Percentiles rank a stretch among this genome's conserved stretches.
Conservation (phyloP, 2,329 filamentous ascomycete species). For the Phoma sp. region DNA sequence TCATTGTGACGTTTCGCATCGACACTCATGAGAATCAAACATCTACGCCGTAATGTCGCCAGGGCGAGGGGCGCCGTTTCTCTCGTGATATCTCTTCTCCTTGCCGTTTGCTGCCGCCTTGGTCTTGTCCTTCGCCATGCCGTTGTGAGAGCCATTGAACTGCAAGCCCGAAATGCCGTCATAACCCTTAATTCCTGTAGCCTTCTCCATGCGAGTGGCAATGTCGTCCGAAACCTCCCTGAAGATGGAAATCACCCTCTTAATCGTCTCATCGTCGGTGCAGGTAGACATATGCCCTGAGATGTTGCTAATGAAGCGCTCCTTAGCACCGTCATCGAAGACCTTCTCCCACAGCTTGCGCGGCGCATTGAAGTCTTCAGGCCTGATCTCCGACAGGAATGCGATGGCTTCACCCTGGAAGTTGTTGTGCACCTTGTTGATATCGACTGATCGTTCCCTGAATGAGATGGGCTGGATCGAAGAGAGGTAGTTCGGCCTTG, state of each 20-base stretch:
- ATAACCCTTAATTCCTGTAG: slow-evolving; percentile 66
- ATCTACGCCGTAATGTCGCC: slow-evolving; percentile 44
- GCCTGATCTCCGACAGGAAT: slow-evolving; percentile 59
- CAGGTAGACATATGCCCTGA: slow-evolving; percentile 67
- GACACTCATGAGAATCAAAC: background rate
- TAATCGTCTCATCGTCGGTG: slow-evolving; percentile 64
- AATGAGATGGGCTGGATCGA: slow-evolving; percentile 60
- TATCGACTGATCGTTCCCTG: slow-evolving; percentile 53
- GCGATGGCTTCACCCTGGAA: slow-evolving; percentile 57
- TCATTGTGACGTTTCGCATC: background rate
- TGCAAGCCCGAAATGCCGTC: slow-evolving; percentile 60
- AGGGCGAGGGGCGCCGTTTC: slow-evolving; percentile 58
- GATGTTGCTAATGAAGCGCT: slow-evolving; percentile 66
- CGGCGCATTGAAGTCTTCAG: slow-evolving; percentile 63
- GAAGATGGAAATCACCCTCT: slow-evolving; percentile 70
- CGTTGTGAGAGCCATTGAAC: slow-evolving; percentile 68
- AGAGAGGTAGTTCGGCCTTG: slow-evolving; percentile 63
- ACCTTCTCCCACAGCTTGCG: slow-evolving; percentile 66
- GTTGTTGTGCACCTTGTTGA: slow-evolving; percentile 58
- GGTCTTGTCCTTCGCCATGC: slow-evolving; percentile 59
- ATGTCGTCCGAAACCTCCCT: slow-evolving; percentile 66
- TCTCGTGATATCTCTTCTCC: slow-evolving; percentile 38
- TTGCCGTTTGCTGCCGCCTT: slow-evolving; percentile 60
- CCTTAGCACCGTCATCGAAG: slow-evolving; percentile 63
- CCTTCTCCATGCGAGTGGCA: slow-evolving; percentile 65